Evolutionary conservation across 2,329 filamentous ascomycete species (phyloP).

Genomic region (Fusarium phyllophilum): DNA sequence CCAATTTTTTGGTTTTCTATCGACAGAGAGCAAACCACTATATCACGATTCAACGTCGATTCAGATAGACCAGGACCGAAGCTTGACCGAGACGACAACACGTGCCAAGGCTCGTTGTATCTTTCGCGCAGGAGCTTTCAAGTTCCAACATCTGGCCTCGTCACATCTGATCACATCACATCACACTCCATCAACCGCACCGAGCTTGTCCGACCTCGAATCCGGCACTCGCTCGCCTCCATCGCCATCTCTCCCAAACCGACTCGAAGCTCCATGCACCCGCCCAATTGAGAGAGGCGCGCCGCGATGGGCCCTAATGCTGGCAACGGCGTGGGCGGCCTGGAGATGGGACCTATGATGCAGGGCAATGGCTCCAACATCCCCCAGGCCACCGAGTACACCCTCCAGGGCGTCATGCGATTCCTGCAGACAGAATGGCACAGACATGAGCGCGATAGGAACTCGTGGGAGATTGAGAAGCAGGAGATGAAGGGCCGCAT

Average conservation of each 20-base stretch:
- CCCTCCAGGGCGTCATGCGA: slow-evolving; percentile 88
- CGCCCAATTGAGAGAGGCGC: slow-evolving; percentile 49
- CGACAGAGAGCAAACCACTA: neutral
- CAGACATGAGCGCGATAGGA: slow-evolving; percentile 94
- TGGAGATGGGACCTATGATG: slow-evolving; percentile 58
- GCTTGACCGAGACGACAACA: slow-evolving; percentile 10
- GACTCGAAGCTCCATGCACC: slow-evolving; percentile 51
- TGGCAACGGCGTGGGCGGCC: slow-evolving; percentile 58
- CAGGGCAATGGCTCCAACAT: slow-evolving; percentile 59
- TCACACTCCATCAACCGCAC: slow-evolving; percentile 17
- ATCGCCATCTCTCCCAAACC: slow-evolving; percentile 30
- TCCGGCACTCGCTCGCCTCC: slow-evolving; percentile 33
- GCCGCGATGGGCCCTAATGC: slow-evolving; percentile 56
- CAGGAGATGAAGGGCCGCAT: slow-evolving; percentile 99
- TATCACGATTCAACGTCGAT: slow-evolving; percentile 6
- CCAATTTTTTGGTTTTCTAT: slow-evolving; percentile 7
- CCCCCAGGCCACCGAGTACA: slow-evolving; percentile 70
- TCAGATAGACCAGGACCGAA: neutral
- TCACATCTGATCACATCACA: slow-evolving; percentile 31
- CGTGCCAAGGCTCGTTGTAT: slow-evolving; percentile 25
- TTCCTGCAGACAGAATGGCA: slow-evolving; percentile 99
- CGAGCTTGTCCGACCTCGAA: slow-evolving; percentile 37
- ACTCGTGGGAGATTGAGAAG: slow-evolving; percentile 98
- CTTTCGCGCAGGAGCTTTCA: slow-evolving; percentile 25
- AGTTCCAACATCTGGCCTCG: slow-evolving; percentile 7